Conservation (phyloP, 2,329 filamentous ascomycete genomes). For the Diaporthe ilicicola region DNA sequence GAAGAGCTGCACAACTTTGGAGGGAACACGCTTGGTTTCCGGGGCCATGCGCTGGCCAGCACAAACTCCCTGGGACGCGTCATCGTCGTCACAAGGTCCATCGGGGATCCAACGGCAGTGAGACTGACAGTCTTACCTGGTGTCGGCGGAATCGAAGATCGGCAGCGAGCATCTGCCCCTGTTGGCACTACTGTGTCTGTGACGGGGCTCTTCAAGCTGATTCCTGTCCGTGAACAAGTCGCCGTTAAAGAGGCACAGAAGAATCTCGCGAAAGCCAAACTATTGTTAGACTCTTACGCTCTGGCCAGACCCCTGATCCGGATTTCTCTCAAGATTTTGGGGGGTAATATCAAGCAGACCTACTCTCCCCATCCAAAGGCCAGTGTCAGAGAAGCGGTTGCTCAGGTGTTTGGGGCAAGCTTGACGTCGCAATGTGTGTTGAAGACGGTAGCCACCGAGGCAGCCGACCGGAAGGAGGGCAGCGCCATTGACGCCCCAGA, state of each 20-base stretch:
- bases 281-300: slow-evolving; percentile 70
- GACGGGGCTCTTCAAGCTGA: slow-evolving; percentile 63
- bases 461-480: neutral
- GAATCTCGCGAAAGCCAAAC: slow-evolving; percentile 64
- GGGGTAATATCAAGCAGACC: slow-evolving; percentile 54
- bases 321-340: slow-evolving; percentile 67
- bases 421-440: slow-evolving; percentile 64
- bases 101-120: slow-evolving; percentile 66
- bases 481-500: slow-evolving; percentile 27
- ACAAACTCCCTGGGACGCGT: slow-evolving; percentile 68
- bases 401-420: slow-evolving; percentile 69
- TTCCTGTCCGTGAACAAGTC: slow-evolving; percentile 71
- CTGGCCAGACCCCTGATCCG: slow-evolving; percentile 71
- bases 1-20: slow-evolving; percentile 67
- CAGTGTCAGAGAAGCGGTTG: slow-evolving; percentile 63
- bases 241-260: slow-evolving; percentile 66
- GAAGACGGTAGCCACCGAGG: slow-evolving; percentile 34
- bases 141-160: slow-evolving; percentile 50
- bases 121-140: slow-evolving; percentile 52
- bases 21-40: slow-evolving; percentile 74
- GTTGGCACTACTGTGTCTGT: slow-evolving; percentile 75
- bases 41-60: slow-evolving; percentile 77
- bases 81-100: slow-evolving; percentile 69
- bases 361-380: slow-evolving; percentile 65
- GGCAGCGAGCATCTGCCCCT: slow-evolving; percentile 57